Conservation (phyloP, 805 yeast species). For the Metschnikowia lunata region DNA sequence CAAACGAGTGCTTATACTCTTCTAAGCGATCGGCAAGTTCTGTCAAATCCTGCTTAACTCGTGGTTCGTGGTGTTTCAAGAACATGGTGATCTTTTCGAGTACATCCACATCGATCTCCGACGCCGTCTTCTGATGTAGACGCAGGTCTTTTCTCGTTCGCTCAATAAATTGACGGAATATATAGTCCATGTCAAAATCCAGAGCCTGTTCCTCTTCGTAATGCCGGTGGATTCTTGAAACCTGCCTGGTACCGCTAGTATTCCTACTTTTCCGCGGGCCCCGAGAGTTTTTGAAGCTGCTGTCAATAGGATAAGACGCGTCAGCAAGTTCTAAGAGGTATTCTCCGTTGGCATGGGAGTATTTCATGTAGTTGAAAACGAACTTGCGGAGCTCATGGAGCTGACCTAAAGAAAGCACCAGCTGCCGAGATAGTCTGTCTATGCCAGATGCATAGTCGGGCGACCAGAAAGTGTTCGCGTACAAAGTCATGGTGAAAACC, state of each 20-base stretch:
- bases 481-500: constrained; percentile 12
- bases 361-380: constrained; percentile 34
- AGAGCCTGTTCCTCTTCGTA: not conserved
- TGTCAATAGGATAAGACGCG: constrained; percentile 21
- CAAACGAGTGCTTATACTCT: constrained; percentile 24
- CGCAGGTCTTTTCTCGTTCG: constrained; percentile 11
- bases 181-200: constrained; percentile 10
- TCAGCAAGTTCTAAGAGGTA: constrained; percentile 26
- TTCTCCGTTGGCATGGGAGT: constrained; percentile 34
- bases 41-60: constrained; percentile 20
- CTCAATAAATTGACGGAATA: constrained; percentile 13
- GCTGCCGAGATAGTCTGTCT: constrained; percentile 27
- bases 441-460: constrained; percentile 38
- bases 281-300: constrained; percentile 19
- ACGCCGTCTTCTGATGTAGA: constrained; percentile 23
- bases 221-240: not conserved
- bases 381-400: constrained; percentile 38
- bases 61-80: constrained; percentile 35
- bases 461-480: constrained; percentile 40
- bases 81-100: constrained; percentile 32
- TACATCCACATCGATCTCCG: constrained; percentile 31
- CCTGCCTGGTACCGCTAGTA: constrained; percentile 5
- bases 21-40: constrained; percentile 21
- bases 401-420: constrained; percentile 31
- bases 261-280: constrained; percentile 6